Evolutionary conservation across 306 rosid species (phyloP), one percentile per base, ranked within the genome.

Genomic region (Malus fusca): DNA sequence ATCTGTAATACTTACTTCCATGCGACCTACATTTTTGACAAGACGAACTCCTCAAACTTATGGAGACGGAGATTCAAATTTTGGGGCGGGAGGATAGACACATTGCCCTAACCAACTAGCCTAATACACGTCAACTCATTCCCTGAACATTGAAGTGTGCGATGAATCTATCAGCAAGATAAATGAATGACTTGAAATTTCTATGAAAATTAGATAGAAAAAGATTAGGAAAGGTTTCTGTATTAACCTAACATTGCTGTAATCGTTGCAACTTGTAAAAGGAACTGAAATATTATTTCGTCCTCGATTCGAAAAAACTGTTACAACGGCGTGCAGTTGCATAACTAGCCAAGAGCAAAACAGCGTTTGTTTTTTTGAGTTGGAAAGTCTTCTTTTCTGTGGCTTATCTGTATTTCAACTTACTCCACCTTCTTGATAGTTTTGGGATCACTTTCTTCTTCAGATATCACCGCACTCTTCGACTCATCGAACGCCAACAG

Each of bases 401-500:
- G 42, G 66, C 68, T 65, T 73, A 76, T 68, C 61, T 63, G n/a
- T 44, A 25, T 62, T 26, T 74, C 75, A 66, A 63, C 82, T 84
- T 78, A 92, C 75, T 90, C 98, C 76, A 59, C 87, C 84, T 90
- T 92, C 84, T 92, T 94, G 89, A 77, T 84, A 55, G 81, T 52
- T 48, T 85, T 90, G 52, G 55, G 88, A 70, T 79, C 84, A 70
- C n/a, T 69, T 58, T 66, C 90, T 71, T 83, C 96, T 79, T 90
- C 59, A 55, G 93, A 80, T 73, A 89, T 68, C 61, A 43, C n/a
- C 3, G 85, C 78, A 4, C 79, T 69, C 85, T 89, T 96, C 10
- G 97, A 90, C 88, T 96, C 99, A 66, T 92, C 96, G 44, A 96
- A 96, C 71, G 86, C 99, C 88, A 96, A 80, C 83, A 96, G 77